phyloP scores from a whole-genome alignment of 202 grass and related monocot species.

The Panicum hallii region DNA sequence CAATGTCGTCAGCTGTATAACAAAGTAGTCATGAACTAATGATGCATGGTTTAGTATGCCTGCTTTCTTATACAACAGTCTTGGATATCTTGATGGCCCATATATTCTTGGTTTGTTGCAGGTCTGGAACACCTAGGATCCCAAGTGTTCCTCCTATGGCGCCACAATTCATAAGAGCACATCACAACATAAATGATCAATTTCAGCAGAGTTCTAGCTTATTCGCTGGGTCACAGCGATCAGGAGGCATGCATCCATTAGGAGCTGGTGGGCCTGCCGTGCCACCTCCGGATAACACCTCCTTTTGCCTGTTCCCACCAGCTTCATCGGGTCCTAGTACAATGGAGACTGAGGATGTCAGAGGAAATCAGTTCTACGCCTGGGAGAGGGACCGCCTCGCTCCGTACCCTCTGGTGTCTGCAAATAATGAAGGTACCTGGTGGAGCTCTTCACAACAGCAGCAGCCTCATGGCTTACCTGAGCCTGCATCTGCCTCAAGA shows the following conservation, averaged over 20 bases:
- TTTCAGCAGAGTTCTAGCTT: slow-evolving; percentile 49
- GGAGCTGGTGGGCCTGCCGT: slow-evolving; percentile 24
- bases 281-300: slow-evolving; percentile 27
- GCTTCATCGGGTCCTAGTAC: slow-evolving; percentile 41
- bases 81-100: not conserved
- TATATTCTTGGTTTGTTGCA: slow-evolving; percentile 46
- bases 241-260: slow-evolving; percentile 35
- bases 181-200: slow-evolving; percentile 53
- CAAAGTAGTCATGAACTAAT: slow-evolving; percentile 1
- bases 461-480: slow-evolving; percentile 1
- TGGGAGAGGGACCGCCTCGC: slow-evolving; percentile 64
- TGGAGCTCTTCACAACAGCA: slow-evolving; percentile 57
- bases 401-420: slow-evolving; percentile 56
- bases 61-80: not conserved
- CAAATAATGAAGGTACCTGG: slow-evolving; percentile 58
- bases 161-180: slow-evolving; percentile 59
- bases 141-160: slow-evolving; percentile 54
- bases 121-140: slow-evolving; percentile 60
- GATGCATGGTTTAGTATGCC: not conserved
- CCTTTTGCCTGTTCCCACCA: slow-evolving; percentile 54
- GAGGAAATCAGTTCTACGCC: slow-evolving; percentile 59
- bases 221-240: slow-evolving; percentile 43
- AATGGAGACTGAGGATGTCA: slow-evolving; percentile 45
- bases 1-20: not conserved
- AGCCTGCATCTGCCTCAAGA: slow-evolving; percentile 28